Base-by-base conservation (phyloP, 306 rosid species). In the Leucaena leucocephala region DNA sequence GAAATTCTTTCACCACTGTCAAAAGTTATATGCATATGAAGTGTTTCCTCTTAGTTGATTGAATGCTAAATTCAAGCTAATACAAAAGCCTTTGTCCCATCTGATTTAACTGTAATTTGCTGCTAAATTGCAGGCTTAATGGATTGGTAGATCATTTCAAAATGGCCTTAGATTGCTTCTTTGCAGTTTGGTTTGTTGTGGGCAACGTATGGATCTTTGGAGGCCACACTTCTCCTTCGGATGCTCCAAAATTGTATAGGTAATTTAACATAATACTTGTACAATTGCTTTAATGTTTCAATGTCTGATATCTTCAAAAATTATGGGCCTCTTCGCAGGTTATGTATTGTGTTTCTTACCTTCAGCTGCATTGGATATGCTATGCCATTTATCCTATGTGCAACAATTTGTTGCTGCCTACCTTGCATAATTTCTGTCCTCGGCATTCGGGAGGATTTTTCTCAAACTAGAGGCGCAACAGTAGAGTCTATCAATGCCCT, bases 181-280 rank as follows among this genome's bases (percentile, higher is more conserved):
- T 92, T 73, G 97, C 94, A 13, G 90, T 92, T 49, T 92, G 97
- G 97, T 92, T 92, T 88, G 92, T 92, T 59, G 90, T 92, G 59
- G 97, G 97, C 40, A 92, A 86, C 39, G 91, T 92, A 59, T 90
- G 97, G 97, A 88, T 92, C 69, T 92, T 92, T 62, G 97, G 91
- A 81, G 92, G 90, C 71, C 92, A 90, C 78, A 38, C 94, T 63
- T 87, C 94, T 57, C 84, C 94, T 79, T 81, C 92, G 17, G 90
- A 88, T 79, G 97, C 97, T 35, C 94, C 97, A 34, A 86, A 87
- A 74, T 84, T 92, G 85, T 92, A 92, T 81, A 90, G 91, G 97
- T 92, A 92, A 12, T 44, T 9, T 22, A 43, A 49, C 65, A 44
- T 78, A 40, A 36, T 46, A 11, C 74, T 80, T 48, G 57, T 77